A percentile compares a stretch with the other conserved stretches of the same genome.
Conservation (phyloP, 129 eudicot species). For the Escallonia rubra region DNA sequence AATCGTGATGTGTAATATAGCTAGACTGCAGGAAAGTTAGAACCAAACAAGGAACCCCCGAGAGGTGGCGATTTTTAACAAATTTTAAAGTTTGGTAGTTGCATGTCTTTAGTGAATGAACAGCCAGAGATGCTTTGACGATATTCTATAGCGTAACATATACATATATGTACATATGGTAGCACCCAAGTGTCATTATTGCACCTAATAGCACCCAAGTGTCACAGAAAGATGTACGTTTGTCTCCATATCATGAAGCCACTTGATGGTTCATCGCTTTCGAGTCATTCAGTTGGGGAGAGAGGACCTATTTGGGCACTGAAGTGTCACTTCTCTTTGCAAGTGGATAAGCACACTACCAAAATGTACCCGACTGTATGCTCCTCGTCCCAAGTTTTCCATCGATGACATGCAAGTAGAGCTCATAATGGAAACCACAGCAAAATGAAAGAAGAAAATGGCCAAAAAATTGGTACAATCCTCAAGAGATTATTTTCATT, state of each 20-base stretch:
- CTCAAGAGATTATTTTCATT: neutral
- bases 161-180: too few species aligned
- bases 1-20: too few species aligned
- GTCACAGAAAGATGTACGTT: neutral
- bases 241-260: constrained; percentile 7
- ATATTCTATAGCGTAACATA: too few species aligned
- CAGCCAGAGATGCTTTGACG: too few species aligned
- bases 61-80: too few species aligned
- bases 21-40: too few species aligned
- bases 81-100: too few species aligned
- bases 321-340: neutral
- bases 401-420: neutral
- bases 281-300: neutral
- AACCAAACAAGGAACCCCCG: too few species aligned
- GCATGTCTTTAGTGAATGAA: too few species aligned
- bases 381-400: neutral
- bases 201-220: neutral
- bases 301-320: neutral
- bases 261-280: neutral
- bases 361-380: neutral
- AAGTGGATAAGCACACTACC: neutral
- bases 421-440: neutral
- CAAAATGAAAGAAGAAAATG: neutral
- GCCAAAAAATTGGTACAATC: neutral
- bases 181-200: neutral